phyloP scores from a whole-genome alignment of 2,329 filamentous ascomycete genomes.

The Colletotrichum melonis region DNA sequence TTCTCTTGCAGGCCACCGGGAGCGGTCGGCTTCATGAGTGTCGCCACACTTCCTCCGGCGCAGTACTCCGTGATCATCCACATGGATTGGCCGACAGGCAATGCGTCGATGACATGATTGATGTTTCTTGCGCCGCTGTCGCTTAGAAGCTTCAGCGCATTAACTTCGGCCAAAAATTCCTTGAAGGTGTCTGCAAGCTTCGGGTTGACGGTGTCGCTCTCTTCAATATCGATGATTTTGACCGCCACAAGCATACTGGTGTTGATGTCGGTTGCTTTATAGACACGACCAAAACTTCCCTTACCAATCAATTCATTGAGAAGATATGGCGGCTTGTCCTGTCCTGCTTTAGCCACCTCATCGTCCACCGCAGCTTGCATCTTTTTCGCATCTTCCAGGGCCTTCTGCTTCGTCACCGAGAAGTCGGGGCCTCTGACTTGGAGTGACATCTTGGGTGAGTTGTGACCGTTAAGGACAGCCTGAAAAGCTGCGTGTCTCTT shows the following conservation, averaged over 20 bases:
- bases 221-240: slow-evolving; percentile 88
- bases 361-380: slow-evolving; percentile 75
- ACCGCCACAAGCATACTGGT: slow-evolving; percentile 73
- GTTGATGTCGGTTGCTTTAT: slow-evolving; percentile 67
- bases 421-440: slow-evolving; percentile 54
- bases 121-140: slow-evolving; percentile 82
- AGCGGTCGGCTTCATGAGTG: slow-evolving; percentile 74
- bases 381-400: slow-evolving; percentile 75
- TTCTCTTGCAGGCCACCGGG: slow-evolving; percentile 76
- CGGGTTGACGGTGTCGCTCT: slow-evolving; percentile 75
- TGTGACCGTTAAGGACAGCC: background rate
- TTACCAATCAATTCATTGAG: slow-evolving; percentile 81
- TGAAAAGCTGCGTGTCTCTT: background rate
- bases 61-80: slow-evolving; percentile 93
- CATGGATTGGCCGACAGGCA: slow-evolving; percentile 81
- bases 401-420: slow-evolving; percentile 66
- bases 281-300: slow-evolving; percentile 79
- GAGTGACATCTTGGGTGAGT: slow-evolving; percentile 49
- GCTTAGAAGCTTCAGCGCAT: slow-evolving; percentile 77
- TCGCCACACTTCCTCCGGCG: slow-evolving; percentile 84
- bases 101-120: slow-evolving; percentile 83
- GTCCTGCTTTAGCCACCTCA: slow-evolving; percentile 68
- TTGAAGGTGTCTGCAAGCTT: slow-evolving; percentile 75
- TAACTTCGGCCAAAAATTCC: slow-evolving; percentile 77
- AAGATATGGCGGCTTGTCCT: slow-evolving; percentile 73